Conservation (phyloP, 352 stramenopile genomes). For the Globisporangium lucens region DNA sequence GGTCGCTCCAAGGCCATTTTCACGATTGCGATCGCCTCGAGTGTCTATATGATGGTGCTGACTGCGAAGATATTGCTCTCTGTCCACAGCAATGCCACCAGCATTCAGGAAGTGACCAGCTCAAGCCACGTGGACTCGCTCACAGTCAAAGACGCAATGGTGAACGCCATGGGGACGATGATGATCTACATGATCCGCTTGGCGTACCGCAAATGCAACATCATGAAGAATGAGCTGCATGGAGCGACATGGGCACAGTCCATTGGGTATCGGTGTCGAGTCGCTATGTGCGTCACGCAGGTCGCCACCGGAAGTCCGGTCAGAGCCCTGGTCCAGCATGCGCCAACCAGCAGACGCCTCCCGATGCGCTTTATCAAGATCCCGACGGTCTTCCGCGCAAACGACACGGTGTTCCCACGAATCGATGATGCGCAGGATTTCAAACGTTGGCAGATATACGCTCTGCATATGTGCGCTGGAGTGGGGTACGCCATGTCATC, state of each 20-base stretch:
- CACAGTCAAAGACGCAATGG: not conserved
- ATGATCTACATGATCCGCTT: not conserved
- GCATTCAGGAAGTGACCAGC: too few species aligned
- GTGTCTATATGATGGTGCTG: not conserved
- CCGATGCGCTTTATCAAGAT: slow-evolving; percentile 12
- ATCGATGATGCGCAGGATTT: not conserved
- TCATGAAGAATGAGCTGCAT: slow-evolving; percentile 1
- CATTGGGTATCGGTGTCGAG: slow-evolving; percentile 6
- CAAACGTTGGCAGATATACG: not conserved
- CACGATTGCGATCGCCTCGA: not conserved
- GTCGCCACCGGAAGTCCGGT: not conserved
- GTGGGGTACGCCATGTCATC: not conserved
- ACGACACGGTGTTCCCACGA: not conserved
- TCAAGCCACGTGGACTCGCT: not conserved
- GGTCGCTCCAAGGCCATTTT: not conserved
- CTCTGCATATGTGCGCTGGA: not conserved
- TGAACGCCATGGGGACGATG: slow-evolving; percentile 9
- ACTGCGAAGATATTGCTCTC: not conserved
- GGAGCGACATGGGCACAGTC: slow-evolving; percentile 5
- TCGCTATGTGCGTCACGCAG: not conserved
- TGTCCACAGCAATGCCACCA: not conserved
- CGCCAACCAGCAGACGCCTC: not conserved
- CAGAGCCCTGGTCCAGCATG: not conserved
- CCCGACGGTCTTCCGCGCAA: not conserved
- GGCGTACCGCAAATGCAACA: slow-evolving; percentile 7